phyloP scores from a whole-genome alignment of 768 basidiomycete species.

The Pulveroboletus sp. region DNA sequence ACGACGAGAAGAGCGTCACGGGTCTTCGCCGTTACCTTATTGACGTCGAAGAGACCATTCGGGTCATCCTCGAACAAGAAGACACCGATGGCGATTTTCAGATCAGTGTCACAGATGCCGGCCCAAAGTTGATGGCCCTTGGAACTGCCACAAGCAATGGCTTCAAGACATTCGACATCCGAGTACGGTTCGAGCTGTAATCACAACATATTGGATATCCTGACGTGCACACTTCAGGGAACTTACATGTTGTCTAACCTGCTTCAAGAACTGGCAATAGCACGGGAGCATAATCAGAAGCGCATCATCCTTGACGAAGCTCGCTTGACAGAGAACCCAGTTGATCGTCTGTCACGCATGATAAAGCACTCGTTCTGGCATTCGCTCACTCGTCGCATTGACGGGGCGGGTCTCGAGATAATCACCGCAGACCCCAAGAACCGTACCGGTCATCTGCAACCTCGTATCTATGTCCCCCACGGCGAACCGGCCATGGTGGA shows the following conservation, averaged over 20 bases:
- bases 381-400: constrained; percentile 91
- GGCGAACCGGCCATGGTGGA: constrained; percentile 92
- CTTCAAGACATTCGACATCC: constrained; percentile 95
- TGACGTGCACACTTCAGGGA: constrained; percentile 48
- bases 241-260: constrained; percentile 99
- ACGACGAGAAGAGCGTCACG: constrained; percentile 82
- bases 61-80: constrained; percentile 93
- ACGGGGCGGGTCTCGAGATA: constrained; percentile 94
- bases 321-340: constrained; percentile 95
- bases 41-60: constrained; percentile 97
- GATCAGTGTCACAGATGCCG: constrained; percentile 93
- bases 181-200: constrained; percentile 45
- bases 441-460: constrained; percentile 81
- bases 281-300: constrained; percentile 90
- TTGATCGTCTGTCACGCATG: constrained; percentile 95
- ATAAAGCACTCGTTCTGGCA: constrained; percentile 99
- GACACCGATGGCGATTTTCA: constrained; percentile 97
- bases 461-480: constrained; percentile 92
- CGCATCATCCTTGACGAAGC: constrained; percentile 98
- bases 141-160: constrained; percentile 98
- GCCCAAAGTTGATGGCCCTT: constrained; percentile 92
- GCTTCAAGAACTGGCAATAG: constrained; percentile 96
- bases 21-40: constrained; percentile 88
- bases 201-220: constrained; percentile 3
- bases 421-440: constrained; percentile 99